Conservation (phyloP, 2,329 filamentous ascomycete genomes). For the Ophiostoma perfectum region DNA sequence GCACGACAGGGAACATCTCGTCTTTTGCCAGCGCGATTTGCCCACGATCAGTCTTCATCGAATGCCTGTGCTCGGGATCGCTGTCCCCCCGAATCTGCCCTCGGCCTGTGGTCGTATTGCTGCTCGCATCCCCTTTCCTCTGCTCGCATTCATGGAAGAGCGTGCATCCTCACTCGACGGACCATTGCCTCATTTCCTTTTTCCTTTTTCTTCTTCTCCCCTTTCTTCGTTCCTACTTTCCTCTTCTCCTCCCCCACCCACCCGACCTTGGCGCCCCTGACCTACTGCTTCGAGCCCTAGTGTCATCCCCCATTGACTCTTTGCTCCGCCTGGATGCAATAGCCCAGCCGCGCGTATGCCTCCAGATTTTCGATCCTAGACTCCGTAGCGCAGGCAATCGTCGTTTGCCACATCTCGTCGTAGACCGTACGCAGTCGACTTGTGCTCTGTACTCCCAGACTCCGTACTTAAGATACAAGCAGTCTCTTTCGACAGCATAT, state of each 20-base stretch:
- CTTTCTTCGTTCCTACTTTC: background rate
- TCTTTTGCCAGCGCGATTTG: background rate
- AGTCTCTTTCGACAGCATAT: background rate
- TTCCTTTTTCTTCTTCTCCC: background rate
- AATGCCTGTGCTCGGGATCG: background rate
- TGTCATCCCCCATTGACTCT: background rate
- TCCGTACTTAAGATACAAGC: no score
- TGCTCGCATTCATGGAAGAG: background rate
- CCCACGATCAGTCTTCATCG: background rate
- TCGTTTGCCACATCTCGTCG: no score
- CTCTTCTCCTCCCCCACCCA: background rate
- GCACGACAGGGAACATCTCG: background rate
- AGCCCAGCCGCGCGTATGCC: conserved; percentile 3
- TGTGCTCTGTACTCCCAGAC: no score
- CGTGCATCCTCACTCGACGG: background rate
- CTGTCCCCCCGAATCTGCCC: background rate
- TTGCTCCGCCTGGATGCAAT: conserved; percentile 2
- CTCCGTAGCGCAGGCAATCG: background rate
- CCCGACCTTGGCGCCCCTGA: conserved; percentile 8
- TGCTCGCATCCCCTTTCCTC: background rate
- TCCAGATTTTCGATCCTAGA: background rate
- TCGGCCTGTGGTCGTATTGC: background rate
- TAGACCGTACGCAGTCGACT: no score
- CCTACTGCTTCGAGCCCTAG: background rate
- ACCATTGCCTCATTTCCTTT: background rate